Evolutionary conservation across 1,139 yeast species (phyloP).

Genomic region (Yamadazyma atmosphaerica): DNA sequence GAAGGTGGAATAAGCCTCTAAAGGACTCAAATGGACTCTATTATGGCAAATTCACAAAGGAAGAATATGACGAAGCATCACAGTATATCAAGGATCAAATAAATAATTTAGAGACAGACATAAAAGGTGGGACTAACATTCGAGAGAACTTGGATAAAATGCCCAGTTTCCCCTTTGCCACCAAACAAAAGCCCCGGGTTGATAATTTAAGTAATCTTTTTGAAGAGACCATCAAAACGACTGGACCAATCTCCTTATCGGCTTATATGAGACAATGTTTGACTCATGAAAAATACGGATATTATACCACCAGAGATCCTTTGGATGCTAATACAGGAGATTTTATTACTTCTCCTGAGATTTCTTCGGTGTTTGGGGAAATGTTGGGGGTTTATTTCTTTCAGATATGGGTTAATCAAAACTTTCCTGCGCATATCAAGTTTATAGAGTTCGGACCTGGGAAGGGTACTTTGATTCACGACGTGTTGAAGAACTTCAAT

Average conservation of each 20-base stretch:
- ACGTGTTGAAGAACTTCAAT: conserved; percentile 51
- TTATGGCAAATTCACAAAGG: conserved; percentile 37
- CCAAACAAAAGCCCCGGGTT: conserved; percentile 19
- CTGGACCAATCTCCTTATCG: conserved; percentile 76
- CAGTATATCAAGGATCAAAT: conserved; percentile 36
- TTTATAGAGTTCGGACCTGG: conserved; percentile 92
- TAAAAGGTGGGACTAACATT: conserved; percentile 41
- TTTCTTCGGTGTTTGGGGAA: conserved; percentile 86
- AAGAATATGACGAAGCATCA: conserved; percentile 44
- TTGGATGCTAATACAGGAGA: conserved; percentile 65
- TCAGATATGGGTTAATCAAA: conserved; percentile 61
- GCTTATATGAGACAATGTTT: conserved; percentile 82
- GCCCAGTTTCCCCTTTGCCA: conserved; percentile 36
- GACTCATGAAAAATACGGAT: conserved; percentile 76
- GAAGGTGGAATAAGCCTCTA: conserved; percentile 7
- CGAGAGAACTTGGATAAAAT: conserved; percentile 38
- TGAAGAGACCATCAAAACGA: conserved; percentile 57
- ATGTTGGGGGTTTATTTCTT: conserved; percentile 76
- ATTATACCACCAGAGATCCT: conserved; percentile 78
- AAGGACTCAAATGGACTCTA: conserved; percentile 6
- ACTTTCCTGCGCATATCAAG: conserved; percentile 48
- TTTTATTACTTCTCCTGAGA: conserved; percentile 84
- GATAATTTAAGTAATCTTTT: conserved; percentile 42
- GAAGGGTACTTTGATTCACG: conserved; percentile 75
- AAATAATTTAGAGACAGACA: conserved; percentile 31